Evolutionary conservation across 2,329 filamentous ascomycete species (phyloP), one percentile per base, ranked within the genome.

Genomic region (Scedosporium minutisporum): DNA sequence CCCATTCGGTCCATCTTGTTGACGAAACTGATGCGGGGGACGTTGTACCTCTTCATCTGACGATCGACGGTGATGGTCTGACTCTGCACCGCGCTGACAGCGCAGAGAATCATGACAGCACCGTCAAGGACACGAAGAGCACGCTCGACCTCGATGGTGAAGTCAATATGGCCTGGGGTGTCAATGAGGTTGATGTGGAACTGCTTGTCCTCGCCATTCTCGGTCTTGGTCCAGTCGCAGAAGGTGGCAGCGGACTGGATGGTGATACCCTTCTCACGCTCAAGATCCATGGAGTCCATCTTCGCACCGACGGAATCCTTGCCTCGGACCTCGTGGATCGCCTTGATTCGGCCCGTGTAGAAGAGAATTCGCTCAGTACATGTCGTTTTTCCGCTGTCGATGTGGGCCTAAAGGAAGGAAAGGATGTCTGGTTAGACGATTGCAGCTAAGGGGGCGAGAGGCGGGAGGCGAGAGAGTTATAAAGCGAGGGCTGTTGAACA

Each of bases 1-100:
- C 95, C 95, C 89, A 97, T 97, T 67, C 95, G 89, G 73, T 99
- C 95, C 93, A 99, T 97, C 83, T 99, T 99, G 81, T 99, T 99
- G 74, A 99, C 87, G 72, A 99, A 99, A 62, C 90, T 96, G 74
- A 99, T 87, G 69, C 95, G 85, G 65, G 95, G 95, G 66, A 99
- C 88, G 72, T 97, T 93, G 82, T 99, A 99, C 68, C 95, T 87
- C 80, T 92, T 91, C 95, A 99, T 99, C 80, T 99, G 95, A 69
- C 95, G 86, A 75, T 99, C 93, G 66, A 99, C 95, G 1, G 95
- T 99, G 69, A 97, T 97, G 21, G 95, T 99, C 78, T 99, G 95
- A 72, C 89, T 93, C 78, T 99, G 95, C 41, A 99, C 95, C 72
- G 95, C 95, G 70, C 91, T 96, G 65, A 97, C 95, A 65, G 95